A percentile compares a stretch with the other conserved stretches of the same genome.
phyloP scores from a whole-genome alignment of 2,329 filamentous ascomycete genomes.

The Talaromyces sp. region DNA sequence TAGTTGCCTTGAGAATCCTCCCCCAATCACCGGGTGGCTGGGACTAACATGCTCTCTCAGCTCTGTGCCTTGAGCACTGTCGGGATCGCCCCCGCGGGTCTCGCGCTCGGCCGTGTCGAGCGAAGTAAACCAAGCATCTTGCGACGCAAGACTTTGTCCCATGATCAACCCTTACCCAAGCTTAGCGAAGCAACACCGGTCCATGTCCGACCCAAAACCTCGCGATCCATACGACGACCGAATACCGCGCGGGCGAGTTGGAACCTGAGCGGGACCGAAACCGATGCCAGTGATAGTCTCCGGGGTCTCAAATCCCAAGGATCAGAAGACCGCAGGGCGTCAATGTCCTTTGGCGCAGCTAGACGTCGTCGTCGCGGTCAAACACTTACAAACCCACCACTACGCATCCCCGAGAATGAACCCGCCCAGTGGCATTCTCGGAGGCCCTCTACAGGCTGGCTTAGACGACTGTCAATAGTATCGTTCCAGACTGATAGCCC shows the following conservation, averaged over 20 bases:
- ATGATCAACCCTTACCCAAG: slow-evolving; percentile 12
- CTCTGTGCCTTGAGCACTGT: slow-evolving; percentile 66
- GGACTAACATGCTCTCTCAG: slow-evolving; percentile 39
- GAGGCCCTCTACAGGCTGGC: slow-evolving; percentile 55
- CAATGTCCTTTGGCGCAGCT: slow-evolving; percentile 31
- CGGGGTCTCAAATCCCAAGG: slow-evolving; percentile 15
- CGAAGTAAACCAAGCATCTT: slow-evolving; percentile 34
- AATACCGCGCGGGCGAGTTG: slow-evolving; percentile 20
- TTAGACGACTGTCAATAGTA: slow-evolving; percentile 58
- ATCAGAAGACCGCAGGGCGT: slow-evolving; percentile 26
- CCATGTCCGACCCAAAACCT: slow-evolving; percentile 21
- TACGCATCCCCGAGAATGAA: slow-evolving; percentile 31
- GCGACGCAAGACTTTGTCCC: slow-evolving; percentile 30
- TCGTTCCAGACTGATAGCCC: slow-evolving; percentile 53
- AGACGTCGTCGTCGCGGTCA: slow-evolving; percentile 40
- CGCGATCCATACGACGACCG: slow-evolving; percentile 23
- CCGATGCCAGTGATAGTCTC: slow-evolving; percentile 15
- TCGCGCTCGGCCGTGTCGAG: slow-evolving; percentile 59
- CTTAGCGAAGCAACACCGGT: slow-evolving; percentile 3
- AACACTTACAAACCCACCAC: slow-evolving; percentile 37
- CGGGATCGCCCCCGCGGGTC: slow-evolving; percentile 62
- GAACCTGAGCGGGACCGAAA: slow-evolving; percentile 8
- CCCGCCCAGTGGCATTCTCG: slow-evolving; percentile 29
- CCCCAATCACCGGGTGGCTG: too few relatives aligned
- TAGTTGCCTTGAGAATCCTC: too few relatives aligned